Evolutionary conservation across 176 grass and related monocot species (phyloP).

Genomic region (Aechmea fasciata): DNA sequence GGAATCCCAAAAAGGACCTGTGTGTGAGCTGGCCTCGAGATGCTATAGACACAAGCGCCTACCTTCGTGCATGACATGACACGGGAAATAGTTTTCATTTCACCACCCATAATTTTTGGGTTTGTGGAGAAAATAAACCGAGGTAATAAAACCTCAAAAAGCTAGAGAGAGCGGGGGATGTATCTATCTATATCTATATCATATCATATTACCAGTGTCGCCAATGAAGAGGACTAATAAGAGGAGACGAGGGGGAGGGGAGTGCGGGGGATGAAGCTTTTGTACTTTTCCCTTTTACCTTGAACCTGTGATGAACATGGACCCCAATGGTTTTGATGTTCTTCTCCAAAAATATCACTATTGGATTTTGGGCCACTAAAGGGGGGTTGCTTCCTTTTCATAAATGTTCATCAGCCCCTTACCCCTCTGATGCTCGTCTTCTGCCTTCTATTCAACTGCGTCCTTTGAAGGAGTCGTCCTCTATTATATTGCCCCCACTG

Average conservation of each 20-base stretch:
- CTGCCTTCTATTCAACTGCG: background rate
- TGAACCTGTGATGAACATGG: background rate
- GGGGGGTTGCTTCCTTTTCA: background rate
- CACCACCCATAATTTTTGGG: conserved; percentile 4
- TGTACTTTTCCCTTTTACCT: background rate
- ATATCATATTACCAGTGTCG: too few species aligned
- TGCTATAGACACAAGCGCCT: background rate
- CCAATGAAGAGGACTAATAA: background rate
- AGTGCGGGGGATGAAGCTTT: background rate
- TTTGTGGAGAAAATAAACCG: background rate
- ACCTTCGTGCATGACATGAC: conserved; percentile 23
- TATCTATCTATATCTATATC: too few species aligned
- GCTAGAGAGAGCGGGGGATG: background rate
- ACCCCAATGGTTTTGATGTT: background rate
- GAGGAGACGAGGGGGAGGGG: background rate
- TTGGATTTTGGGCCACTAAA: conserved; percentile 1
- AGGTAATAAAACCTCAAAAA: background rate
- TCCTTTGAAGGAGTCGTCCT: background rate
- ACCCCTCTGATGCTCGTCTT: background rate
- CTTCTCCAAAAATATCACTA: background rate
- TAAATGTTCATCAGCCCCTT: background rate
- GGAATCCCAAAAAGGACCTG: conserved; percentile 11
- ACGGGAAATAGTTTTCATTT: conserved; percentile 1
- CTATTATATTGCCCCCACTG: background rate
- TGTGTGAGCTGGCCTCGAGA: conserved; percentile 14